A percentile compares a stretch with the other conserved stretches of the same genome.
These are phyloP conservation scores for Ogataea methanolica DNA, from an alignment of 805 yeast genomes.

Conservation along the genomic window DNA sequence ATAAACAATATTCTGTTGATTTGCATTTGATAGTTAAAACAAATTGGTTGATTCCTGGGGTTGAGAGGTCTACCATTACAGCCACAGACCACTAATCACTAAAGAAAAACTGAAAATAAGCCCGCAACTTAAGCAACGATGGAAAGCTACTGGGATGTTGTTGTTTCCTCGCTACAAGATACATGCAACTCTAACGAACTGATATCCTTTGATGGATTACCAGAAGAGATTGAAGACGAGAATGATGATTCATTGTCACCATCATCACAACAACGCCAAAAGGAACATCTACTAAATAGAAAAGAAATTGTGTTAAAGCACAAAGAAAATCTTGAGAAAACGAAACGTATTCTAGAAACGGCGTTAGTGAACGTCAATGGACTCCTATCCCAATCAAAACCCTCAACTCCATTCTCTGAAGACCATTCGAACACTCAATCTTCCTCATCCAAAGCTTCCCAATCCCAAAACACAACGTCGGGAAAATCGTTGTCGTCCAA, in stretches of 20 bases:
- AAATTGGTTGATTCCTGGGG: no score
- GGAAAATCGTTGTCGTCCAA: no score
- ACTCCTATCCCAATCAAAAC: slow-evolving; percentile 32
- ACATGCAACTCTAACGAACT: slow-evolving; percentile 59
- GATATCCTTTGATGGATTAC: slow-evolving; percentile 40
- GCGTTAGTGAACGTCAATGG: slow-evolving; percentile 42
- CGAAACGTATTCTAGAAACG: slow-evolving; percentile 37
- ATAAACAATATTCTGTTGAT: no score
- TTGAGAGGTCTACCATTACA: no score
- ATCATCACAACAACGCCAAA: slow-evolving; percentile 9
- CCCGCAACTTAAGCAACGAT: slow-evolving; percentile 18
- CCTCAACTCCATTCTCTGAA: slow-evolving; percentile 5
- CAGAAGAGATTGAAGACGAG: slow-evolving; percentile 8
- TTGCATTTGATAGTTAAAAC: no score
- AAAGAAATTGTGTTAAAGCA: slow-evolving; percentile 43
- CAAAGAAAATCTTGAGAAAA: slow-evolving; percentile 53
- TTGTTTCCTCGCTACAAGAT: slow-evolving; percentile 63
- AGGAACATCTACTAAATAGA: slow-evolving; percentile 25
- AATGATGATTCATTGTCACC: slow-evolving; percentile 26
- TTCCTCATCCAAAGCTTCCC: not conserved
- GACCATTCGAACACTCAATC: not conserved
- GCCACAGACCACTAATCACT: no score
- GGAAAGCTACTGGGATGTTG: slow-evolving; percentile 68
- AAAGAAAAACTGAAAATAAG: not conserved
- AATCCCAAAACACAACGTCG: no score